These are phyloP conservation scores for Ormosia emarginata DNA, from an alignment of 306 rosid genomes.

Conservation along the genomic window DNA sequence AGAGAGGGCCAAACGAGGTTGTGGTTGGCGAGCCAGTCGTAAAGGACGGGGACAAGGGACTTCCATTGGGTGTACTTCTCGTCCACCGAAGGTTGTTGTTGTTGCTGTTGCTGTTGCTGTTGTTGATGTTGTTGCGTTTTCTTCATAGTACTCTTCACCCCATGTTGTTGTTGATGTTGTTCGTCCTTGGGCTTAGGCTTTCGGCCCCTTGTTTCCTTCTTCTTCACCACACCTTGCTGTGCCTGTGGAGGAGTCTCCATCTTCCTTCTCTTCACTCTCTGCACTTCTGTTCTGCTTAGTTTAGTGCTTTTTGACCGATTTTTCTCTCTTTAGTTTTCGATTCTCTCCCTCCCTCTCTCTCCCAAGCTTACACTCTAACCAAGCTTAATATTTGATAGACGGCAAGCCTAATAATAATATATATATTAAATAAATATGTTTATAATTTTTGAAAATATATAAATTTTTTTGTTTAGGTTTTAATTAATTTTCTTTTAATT, in stretches of 20 bases:
- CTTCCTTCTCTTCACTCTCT: neutral
- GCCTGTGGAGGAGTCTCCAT: conserved; percentile 27
- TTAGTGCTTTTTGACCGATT: no score
- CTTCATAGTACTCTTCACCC: conserved; percentile 28
- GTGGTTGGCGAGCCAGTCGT: conserved; percentile 96
- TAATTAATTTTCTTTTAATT: no score
- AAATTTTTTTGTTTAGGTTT: no score
- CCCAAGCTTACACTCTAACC: no score
- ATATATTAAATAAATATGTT: no score
- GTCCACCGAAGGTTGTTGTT: conserved; percentile 63
- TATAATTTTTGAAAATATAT: no score
- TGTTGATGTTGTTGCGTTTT: conserved; percentile 41
- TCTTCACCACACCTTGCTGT: conserved; percentile 40
- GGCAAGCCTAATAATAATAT: no score
- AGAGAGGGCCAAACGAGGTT: conserved; percentile 97
- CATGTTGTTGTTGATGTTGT: conserved; percentile 13
- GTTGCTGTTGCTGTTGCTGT: conserved; percentile 4
- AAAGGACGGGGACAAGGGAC: conserved; percentile 81
- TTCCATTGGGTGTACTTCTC: conserved; percentile 90
- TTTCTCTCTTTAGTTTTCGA: no score
- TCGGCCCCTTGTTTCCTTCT: conserved; percentile 86
- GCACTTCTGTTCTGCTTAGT: no score
- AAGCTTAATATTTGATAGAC: no score
- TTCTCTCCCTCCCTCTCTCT: no score
- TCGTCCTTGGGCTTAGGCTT: conserved; percentile 88